Percentiles rank a stretch among this genome's conserved stretches.
These are phyloP conservation scores for Brassica hybrid DNA, from an alignment of 441 rosid genomes.

Conservation along the genomic window DNA sequence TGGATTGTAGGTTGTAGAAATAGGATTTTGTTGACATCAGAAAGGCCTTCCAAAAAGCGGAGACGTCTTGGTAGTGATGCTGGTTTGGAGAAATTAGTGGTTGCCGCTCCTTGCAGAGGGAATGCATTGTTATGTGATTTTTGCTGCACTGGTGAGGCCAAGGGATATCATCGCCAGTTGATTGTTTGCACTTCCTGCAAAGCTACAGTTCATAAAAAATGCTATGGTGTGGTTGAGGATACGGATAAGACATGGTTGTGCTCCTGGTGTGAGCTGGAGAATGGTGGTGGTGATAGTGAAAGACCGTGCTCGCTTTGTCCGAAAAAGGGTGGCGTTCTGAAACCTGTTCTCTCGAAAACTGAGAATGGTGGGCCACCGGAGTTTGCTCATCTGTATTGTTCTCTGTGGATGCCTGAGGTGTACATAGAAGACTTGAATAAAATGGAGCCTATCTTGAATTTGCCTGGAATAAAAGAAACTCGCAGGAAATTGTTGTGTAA, in stretches of 20 bases:
- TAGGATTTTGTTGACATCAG: constrained; percentile 80
- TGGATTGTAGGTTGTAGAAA: constrained; percentile 92
- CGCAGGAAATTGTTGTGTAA: constrained; percentile 75
- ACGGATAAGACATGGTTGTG: constrained; percentile 74
- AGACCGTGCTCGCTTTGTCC: constrained; percentile 85
- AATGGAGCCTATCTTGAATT: constrained; percentile 85
- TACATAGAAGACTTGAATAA: constrained; percentile 63
- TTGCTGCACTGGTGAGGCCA: constrained; percentile 64
- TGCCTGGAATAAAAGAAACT: constrained; percentile 65
- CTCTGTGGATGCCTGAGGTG: constrained; percentile 91
- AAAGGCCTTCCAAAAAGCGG: constrained; percentile 88
- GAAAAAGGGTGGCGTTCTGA: constrained; percentile 84
- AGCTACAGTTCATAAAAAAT: constrained; percentile 73
- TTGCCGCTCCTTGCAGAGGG: constrained; percentile 69
- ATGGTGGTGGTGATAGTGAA: constrained; percentile 43
- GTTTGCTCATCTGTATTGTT: constrained; percentile 94
- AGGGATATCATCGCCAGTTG: constrained; percentile 51
- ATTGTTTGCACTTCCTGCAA: constrained; percentile 83
- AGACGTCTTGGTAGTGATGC: constrained; percentile 82
- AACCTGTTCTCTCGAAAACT: constrained; percentile 55
- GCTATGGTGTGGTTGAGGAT: constrained; percentile 79
- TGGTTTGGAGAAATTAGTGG: constrained; percentile 76
- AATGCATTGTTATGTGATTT: constrained; percentile 66
- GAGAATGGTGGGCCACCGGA: constrained; percentile 48
- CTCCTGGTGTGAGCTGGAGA: constrained; percentile 76